Percentiles rank a stretch among this genome's conserved stretches.
Evolutionary conservation across 2,329 filamentous ascomycete species (phyloP).

Genomic region (Chaetomium globosum): DNA sequence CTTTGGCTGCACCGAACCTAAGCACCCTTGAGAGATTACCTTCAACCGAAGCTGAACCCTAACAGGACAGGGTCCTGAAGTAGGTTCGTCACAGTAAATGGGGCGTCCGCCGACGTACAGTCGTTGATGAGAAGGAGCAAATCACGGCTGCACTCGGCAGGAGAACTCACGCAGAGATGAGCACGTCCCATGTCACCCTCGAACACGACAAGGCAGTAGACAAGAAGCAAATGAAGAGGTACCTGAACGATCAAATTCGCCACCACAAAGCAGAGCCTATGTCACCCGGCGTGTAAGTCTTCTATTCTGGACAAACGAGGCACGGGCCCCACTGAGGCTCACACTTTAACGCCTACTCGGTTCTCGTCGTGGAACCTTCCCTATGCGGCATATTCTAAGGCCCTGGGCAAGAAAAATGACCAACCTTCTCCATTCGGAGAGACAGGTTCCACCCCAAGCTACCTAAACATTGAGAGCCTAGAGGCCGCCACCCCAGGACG

Average conservation of each 20-base stretch:
- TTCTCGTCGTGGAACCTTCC: conserved; percentile 17
- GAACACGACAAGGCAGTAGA: conserved; percentile 11
- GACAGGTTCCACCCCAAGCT: not conserved
- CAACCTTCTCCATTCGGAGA: conserved; percentile 4
- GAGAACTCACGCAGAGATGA: conserved; percentile 1
- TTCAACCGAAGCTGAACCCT: too few species aligned
- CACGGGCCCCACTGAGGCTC: not conserved
- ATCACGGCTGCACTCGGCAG: not conserved
- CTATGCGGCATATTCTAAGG: conserved; percentile 13
- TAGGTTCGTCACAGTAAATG: too few species aligned
- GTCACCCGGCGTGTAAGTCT: conserved; percentile 17
- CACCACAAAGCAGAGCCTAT: conserved; percentile 3
- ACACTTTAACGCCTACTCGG: not conserved
- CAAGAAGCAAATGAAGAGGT: conserved; percentile 19
- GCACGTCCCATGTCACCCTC: conserved; percentile 14
- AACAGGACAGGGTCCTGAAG: too few species aligned
- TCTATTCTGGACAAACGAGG: too few species aligned
- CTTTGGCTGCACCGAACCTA: too few species aligned
- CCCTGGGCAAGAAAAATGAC: not conserved
- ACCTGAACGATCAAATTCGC: conserved; percentile 13
- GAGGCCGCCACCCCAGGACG: conserved; percentile 1
- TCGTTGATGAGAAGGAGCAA: not conserved
- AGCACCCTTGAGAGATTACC: too few species aligned
- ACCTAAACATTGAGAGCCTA: not conserved
- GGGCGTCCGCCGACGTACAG: conserved; percentile 13